phyloP scores from a whole-genome alignment of 1,139 yeast species.

The Meyerozyma guilliermondii region DNA sequence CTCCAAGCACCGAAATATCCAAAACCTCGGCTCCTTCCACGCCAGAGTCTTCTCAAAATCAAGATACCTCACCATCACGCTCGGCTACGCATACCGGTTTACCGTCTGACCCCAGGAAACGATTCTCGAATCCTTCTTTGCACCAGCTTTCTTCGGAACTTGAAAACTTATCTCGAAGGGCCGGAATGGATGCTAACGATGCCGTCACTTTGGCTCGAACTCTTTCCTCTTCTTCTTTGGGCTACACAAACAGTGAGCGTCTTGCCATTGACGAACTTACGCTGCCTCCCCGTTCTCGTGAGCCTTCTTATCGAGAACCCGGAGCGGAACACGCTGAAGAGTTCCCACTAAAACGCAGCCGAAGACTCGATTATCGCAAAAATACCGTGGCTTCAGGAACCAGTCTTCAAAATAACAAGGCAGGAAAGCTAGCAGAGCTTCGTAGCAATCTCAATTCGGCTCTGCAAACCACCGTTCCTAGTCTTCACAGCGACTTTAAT shows the following conservation, averaged over 20 bases:
- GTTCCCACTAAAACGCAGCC: constrained; percentile 35
- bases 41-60: background rate
- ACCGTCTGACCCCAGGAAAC: constrained; percentile 4
- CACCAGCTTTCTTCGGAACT: constrained; percentile 64
- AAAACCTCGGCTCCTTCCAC: background rate
- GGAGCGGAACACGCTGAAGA: constrained; percentile 11
- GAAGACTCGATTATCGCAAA: constrained; percentile 39
- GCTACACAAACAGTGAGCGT: constrained; percentile 49
- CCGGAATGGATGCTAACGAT: constrained; percentile 70
- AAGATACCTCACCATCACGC: background rate
- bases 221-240: constrained; percentile 54
- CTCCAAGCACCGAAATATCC: background rate
- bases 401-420: constrained; percentile 23
- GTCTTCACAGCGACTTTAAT: constrained; percentile 9
- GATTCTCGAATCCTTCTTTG: constrained; percentile 49
- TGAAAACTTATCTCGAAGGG: constrained; percentile 59
- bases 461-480: constrained; percentile 6
- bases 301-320: background rate
- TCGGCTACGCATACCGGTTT: background rate
- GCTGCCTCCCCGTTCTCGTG: constrained; percentile 3
- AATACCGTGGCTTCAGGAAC: constrained; percentile 22
- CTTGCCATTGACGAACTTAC: constrained; percentile 39
- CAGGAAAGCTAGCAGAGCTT: constrained; percentile 30
- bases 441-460: constrained; percentile 20
- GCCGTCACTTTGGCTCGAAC: constrained; percentile 74